phyloP scores from a whole-genome alignment of 805 yeast genomes.

The Lipomyces mesembrius region DNA sequence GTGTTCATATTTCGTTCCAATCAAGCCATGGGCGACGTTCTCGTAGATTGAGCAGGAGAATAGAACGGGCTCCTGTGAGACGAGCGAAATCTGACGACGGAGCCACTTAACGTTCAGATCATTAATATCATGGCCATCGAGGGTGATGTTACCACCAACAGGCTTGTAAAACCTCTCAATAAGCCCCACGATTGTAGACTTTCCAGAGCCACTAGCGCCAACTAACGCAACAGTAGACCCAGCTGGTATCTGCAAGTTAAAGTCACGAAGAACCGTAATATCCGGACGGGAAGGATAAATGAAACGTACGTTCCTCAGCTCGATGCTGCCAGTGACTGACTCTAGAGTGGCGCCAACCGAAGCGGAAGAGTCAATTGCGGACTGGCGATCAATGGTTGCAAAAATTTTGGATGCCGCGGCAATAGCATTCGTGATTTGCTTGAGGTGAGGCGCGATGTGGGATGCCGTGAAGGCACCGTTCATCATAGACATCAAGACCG shows the following conservation, averaged over 20 bases:
- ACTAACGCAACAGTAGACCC: constrained; percentile 93
- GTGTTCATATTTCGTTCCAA: constrained; percentile 42
- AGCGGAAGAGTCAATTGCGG: constrained; percentile 44
- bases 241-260: constrained; percentile 77
- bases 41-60: constrained; percentile 86
- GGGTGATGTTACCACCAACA: constrained; percentile 67
- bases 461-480: constrained; percentile 49
- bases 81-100: constrained; percentile 79
- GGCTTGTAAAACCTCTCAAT: constrained; percentile 90
- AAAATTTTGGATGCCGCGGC: constrained; percentile 48
- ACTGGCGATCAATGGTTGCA: constrained; percentile 50
- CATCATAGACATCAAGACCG: constrained; percentile 41
- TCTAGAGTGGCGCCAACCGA: constrained; percentile 39
- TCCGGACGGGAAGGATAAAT: constrained; percentile 81
- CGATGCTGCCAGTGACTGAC: constrained; percentile 63
- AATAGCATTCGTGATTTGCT: constrained; percentile 46
- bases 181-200: constrained; percentile 82
- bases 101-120: constrained; percentile 74
- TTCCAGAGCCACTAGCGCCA: constrained; percentile 95
- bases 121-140: constrained; percentile 84
- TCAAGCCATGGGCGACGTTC: constrained; percentile 76
- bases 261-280: constrained; percentile 77
- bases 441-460: constrained; percentile 48
- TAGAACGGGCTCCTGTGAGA: constrained; percentile 94
- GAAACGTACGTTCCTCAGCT: constrained; percentile 81